Base-by-base conservation (phyloP, 2,329 filamentous ascomycete species). In the Apiospora kogelbergensis region DNA sequence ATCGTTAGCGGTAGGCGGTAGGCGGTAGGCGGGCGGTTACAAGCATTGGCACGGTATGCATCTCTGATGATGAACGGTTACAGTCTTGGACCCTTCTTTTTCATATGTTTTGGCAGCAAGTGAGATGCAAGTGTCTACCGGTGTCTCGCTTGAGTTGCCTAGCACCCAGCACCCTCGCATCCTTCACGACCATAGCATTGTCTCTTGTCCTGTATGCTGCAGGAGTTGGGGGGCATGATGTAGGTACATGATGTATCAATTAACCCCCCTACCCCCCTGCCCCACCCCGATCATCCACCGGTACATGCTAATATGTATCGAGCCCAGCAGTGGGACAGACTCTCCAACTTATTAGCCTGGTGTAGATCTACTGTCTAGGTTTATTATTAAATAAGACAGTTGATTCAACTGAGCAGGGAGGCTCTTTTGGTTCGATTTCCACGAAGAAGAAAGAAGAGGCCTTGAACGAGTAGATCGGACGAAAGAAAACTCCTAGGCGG, bases 351-450 rank as follows among this genome's bases (percentile, higher is more conserved):
- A 60, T 60, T 60, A 60, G 53, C 30, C 53, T 60, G 53, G 53
- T 37, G 53, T 60, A 60, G 53, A 60, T 60, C 53, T 60, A 22
- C 53, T 60, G 53, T 30, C 53, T 30, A 60, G 53, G 53, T 60
- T 60, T 60, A 60, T 60, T 60, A 60, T 60, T 60, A 60, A 60
- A 60, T 60, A 60, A 60, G 53, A 60, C 53, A 60, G 37, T 60
- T 60, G 53, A 60, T 37, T 37, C 53, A 37, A n/a, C 17, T 37
- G 30, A 37, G 3, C 53, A 60, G 53, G 53, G 53, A 60, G 53
- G 53, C 53, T 60, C 26, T 60, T n/a, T 17, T 60, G 53, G 30
- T 60, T 60, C 53, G 48, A 57, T 57, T 30, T 30, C 48, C 30
- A 20, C 48, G 20, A 30, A 57, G 24, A 30, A 57, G 26, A 26